Base-by-base conservation (phyloP, 2,329 filamentous ascomycete genomes). In the Periconia macrospinosa region DNA sequence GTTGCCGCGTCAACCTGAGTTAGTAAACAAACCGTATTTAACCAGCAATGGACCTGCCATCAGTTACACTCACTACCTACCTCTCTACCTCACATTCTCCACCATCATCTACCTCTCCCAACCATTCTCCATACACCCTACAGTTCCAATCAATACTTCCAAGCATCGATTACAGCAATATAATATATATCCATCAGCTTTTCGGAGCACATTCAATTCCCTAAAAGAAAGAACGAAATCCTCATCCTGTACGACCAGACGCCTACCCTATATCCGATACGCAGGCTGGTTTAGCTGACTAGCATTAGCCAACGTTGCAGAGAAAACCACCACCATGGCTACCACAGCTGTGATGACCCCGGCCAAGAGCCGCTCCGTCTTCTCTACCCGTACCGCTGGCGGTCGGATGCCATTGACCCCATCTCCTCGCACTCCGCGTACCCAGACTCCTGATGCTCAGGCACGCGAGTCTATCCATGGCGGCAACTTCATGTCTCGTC, bases 371-470 rank as follows among this genome's bases (percentile, higher is more conserved):
- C 93, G 96, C 77, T 87, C 89, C 78, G 84, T 97, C 69, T 97
- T 97, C 81, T 92, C 89, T 64, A 86, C 90, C 65, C 92, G 92
- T 75, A 94, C 92, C 73, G 94, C 92, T 76, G 92, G 93, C 78
- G 92, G 92, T 74, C 91, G 94, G 58, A 92, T 96, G 83, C 92
- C 94, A 66, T 80, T 99, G 72, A 97, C 93, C 3, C 93, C 94
- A 30, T 97, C 93, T 53, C 94, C 94, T 54, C 84, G 86, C 20
- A 80, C 81, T 35, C 75, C 75, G 56, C 80, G 78, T 47, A 83
- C 86, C 53, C 68, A 72, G 63, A 69, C 64, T 56, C 61, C 65
- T 45, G 71, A 74, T 82, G 74, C 76, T 76, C 71, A 76, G 75
- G 69, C 76, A 62, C 76, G 81, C 60, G 89, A 91, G 78, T 91